Percentiles rank a stretch among this genome's conserved stretches.
These are phyloP conservation scores for Colletotrichum coccodes DNA, from an alignment of 2,329 filamentous ascomycete genomes.

Conservation along the genomic window DNA sequence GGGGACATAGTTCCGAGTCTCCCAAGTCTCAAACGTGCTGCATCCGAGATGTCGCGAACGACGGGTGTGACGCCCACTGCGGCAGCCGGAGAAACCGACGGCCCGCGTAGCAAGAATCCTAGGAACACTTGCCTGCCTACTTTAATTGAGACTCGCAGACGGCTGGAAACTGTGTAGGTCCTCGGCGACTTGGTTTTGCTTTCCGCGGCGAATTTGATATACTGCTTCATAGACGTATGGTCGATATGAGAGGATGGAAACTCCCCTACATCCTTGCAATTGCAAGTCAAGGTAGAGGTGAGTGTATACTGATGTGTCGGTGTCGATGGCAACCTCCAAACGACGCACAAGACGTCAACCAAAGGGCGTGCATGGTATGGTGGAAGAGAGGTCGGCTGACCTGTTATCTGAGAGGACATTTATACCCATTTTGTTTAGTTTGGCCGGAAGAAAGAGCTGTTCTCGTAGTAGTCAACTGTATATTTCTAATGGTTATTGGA, in stretches of 20 bases:
- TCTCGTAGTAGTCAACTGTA: no score
- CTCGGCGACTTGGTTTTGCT: background rate
- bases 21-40: conserved; percentile 58
- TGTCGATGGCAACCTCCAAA: background rate
- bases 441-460: background rate
- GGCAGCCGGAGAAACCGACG: conserved; percentile 41
- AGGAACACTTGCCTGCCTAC: conserved; percentile 51
- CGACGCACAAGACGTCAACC: background rate
- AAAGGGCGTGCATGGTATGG: background rate
- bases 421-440: conserved; percentile 19
- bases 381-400: background rate
- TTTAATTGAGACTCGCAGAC: conserved; percentile 51
- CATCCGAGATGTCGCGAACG: conserved; percentile 62
- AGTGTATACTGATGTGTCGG: background rate
- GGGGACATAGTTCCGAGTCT: conserved; percentile 56
- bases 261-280: no score
- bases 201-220: background rate
- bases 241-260: background rate
- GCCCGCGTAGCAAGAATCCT: conserved; percentile 47
- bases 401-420: background rate
- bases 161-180: conserved; percentile 49
- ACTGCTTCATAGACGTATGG: background rate
- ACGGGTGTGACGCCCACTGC: conserved; percentile 54
- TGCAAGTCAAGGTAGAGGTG: background rate
- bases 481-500: no score